Evolutionary conservation across 2,329 filamentous ascomycete genomes (phyloP), one percentile per base, ranked within the genome.

Genomic region (Nakataea oryzae): DNA sequence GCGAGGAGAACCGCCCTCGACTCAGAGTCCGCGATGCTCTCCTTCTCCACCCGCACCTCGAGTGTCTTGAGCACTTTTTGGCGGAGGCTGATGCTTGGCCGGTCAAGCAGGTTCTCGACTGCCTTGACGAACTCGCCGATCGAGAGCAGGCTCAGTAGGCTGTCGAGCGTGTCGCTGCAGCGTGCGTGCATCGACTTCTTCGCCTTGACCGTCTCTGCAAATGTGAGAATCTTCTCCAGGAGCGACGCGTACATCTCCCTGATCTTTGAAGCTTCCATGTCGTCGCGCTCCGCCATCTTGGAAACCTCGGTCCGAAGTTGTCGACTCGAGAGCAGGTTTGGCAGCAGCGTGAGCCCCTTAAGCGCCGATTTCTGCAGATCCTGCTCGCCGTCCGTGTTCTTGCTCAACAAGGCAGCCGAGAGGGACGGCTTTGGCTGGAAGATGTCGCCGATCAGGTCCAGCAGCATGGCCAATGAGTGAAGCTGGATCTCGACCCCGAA

Each of bases 51-150:
- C 55, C 93, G 89, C 61, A 86, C 79, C 70, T 96, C 91, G 26
- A 99, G 82, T 1, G 93, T 89, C 63, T 83, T 87, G 64, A 93
- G 84, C 59, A 92, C 90, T 75, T 90, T 93, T 66, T 89, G 86
- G 1, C 90, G 89, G 60, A 93, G 79, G 59, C 89, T 85, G 67
- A 90, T 82, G 66, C 91, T 87, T 7, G 89, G 86, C 59, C 88
- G 85, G 66, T 90, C 84, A 47, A 97, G 84, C 32, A 99, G 80
- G 30, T 86, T 85, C 71, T 96, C 90, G 54, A 96, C 88, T 12
- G 92, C 90, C 72, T 91, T 90, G 73, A 97, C 86, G 73, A 97
- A 95, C 74, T 97, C 91, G 61, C 86, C 82, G 3, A 93, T 92
- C 0, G 93, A 93, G 55, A 96, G 81, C 8, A 97, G 83, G 65